Conservation (phyloP, 139 green algal species). For the Micromonas commoda region DNA sequence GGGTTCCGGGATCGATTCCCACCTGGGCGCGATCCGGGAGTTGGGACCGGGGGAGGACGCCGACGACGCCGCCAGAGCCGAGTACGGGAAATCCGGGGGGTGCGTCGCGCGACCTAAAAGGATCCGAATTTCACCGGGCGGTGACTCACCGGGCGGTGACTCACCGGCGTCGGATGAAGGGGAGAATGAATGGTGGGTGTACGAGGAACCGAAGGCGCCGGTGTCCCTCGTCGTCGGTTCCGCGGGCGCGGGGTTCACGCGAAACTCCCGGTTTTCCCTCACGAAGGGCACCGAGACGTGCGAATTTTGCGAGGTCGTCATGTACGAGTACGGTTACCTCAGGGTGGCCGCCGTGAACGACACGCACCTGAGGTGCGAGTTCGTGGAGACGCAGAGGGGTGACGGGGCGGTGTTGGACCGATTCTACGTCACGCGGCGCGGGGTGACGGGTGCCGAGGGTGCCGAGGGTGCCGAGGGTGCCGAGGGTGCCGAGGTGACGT, state of each 20-base stretch:
- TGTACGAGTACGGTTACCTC: conserved; percentile 26
- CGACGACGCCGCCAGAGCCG: not conserved
- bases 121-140: too few relatives aligned
- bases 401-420: conserved; percentile 14
- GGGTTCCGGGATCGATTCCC: not conserved
- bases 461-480: too few relatives aligned
- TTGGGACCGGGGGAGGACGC: not conserved
- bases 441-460: too few relatives aligned
- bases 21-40: not conserved
- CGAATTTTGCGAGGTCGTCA: not conserved
- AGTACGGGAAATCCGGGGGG: not conserved
- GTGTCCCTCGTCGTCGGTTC: conserved; percentile 24
- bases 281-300: not conserved
- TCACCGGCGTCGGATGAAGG: too few relatives aligned
- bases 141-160: too few relatives aligned
- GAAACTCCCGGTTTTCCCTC: too few relatives aligned
- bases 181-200: not conserved
- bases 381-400: not conserved
- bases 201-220: conserved; percentile 3
- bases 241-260: conserved; percentile 13
- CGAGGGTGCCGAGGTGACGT: too few relatives aligned
- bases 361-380: conserved; percentile 19
- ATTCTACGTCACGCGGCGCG: conserved; percentile 12
- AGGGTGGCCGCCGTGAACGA: not conserved
- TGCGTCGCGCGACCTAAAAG: not conserved